These are phyloP conservation scores for Plasmodium cynomolgi DNA, from an alignment of 169 alveolate species.

Conservation along the genomic window DNA sequence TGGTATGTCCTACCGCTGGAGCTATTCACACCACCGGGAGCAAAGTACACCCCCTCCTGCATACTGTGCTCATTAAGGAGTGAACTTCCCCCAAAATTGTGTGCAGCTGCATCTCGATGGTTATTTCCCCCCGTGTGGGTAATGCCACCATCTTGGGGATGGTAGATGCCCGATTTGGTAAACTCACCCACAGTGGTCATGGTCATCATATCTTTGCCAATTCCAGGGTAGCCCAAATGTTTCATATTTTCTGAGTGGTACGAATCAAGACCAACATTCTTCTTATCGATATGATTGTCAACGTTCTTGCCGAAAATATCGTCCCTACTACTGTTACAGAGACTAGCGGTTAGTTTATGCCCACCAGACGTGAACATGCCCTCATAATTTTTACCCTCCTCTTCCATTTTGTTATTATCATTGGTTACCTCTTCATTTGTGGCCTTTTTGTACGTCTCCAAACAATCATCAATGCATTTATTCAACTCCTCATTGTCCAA, in stretches of 20 bases:
- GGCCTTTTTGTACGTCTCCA: slow-evolving; percentile 12
- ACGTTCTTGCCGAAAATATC: neutral
- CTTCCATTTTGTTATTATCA: neutral
- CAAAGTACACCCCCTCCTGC: neutral
- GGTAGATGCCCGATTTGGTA: neutral
- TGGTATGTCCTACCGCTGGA: neutral
- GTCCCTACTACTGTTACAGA: neutral
- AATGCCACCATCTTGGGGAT: neutral
- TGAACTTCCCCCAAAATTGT: neutral
- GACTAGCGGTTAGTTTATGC: neutral
- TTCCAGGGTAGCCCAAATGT: neutral
- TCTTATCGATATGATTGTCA: neutral
- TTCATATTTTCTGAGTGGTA: neutral
- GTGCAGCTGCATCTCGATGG: neutral
- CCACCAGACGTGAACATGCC: neutral
- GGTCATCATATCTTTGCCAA: neutral
- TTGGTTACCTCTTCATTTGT: slow-evolving; percentile 3
- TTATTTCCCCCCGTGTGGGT: neutral
- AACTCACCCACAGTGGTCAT: neutral
- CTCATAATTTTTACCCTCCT: neutral
- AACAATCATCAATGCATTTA: slow-evolving; percentile 33
- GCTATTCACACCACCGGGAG: neutral
- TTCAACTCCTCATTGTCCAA: slow-evolving; percentile 44
- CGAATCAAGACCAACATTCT: neutral
- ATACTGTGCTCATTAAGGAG: neutral